Base-by-base conservation (phyloP, 139 green algal genomes). In the Micromonas pusilla region DNA sequence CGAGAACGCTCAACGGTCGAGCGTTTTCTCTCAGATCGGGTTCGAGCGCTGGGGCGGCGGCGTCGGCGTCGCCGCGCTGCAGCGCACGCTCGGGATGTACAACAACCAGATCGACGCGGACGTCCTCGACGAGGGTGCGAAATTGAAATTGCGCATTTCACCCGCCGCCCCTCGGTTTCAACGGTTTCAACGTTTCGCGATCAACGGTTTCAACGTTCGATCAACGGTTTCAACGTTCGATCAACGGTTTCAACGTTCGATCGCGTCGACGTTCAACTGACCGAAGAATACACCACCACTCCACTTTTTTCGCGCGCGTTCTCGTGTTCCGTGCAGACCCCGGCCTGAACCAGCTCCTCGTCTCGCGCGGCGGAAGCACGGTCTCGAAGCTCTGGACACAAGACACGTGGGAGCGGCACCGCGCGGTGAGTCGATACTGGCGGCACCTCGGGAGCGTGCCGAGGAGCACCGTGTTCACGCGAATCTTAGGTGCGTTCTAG, bases 381-480 rank as follows among this genome's bases (percentile, higher is more conserved):
- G 83, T 86, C 60, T 83, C 71, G 0, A 62, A 82, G 70, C 73
- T 85, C 32, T 81, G 83, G 54, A 74, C 73, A 45, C 80, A 85
- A 33, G 74, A 83, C 16, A 77, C 70, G 30, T 78, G 79, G 79
- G 77, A 81, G 52, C 31, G 54, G 31, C 73, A 82, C 71, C 25
- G 80, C 21, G 60, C 34, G 54, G 45, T 81, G 36, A 3, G 52
- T 30, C 39, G 79, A 21, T 82, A 82, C 57, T 52, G 73, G 3
- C 6, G 45, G 0, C 30, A 82, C 30, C 73, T 81, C 2, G 9
- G 33, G 34, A 70, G 26, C 52, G 75, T 82, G 32, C 26, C 38
- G 25, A 38, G 54, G 36, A 70, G 39, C 71, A 82, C 80, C 23
- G 83, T 81, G 26, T 80, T 81, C 52, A 32, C 6, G 5, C 64